Conservation (phyloP, 345 rosid genomes). For the Aegle marmelos region DNA sequence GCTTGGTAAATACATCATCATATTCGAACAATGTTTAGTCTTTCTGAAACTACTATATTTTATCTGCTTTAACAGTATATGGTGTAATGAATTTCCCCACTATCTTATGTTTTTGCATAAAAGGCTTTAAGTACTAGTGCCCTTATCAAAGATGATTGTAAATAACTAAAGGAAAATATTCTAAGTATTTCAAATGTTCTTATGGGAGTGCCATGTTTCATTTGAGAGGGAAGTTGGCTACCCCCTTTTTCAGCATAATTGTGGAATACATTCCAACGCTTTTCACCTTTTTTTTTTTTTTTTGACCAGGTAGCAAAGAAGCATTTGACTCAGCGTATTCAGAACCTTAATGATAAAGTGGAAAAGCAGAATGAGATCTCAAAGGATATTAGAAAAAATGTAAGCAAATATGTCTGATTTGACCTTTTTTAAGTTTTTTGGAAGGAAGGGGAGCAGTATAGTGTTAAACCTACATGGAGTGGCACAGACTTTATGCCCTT, state of each 20-base stretch:
- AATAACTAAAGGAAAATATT: not conserved
- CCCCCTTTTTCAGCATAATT: not conserved
- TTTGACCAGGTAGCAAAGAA: conserved; percentile 69
- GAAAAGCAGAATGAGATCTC: conserved; percentile 75
- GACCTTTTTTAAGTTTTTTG: not conserved
- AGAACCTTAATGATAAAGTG: conserved; percentile 73
- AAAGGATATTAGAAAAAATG: conserved; percentile 60
- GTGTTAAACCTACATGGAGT: not conserved
- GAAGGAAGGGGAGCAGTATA: not conserved
- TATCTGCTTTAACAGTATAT: not conserved
- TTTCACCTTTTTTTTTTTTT: conserved; percentile 14
- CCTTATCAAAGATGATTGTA: not conserved
- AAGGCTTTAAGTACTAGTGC: not conserved
- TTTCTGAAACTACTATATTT: not conserved
- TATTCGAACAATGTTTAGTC: not conserved
- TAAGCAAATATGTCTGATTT: conserved; percentile 17
- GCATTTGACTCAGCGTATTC: conserved; percentile 79
- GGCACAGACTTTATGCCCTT: not conserved
- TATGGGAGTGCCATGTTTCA: not conserved
- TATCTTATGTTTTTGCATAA: not conserved
- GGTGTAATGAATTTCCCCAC: not conserved
- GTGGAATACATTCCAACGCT: not conserved
- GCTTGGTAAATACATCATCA: not conserved
- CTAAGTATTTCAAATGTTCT: not conserved
- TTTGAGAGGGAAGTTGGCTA: not conserved